phyloP scores from a whole-genome alignment of 257 asterid genomes.

The Lycium ferocissimum region DNA sequence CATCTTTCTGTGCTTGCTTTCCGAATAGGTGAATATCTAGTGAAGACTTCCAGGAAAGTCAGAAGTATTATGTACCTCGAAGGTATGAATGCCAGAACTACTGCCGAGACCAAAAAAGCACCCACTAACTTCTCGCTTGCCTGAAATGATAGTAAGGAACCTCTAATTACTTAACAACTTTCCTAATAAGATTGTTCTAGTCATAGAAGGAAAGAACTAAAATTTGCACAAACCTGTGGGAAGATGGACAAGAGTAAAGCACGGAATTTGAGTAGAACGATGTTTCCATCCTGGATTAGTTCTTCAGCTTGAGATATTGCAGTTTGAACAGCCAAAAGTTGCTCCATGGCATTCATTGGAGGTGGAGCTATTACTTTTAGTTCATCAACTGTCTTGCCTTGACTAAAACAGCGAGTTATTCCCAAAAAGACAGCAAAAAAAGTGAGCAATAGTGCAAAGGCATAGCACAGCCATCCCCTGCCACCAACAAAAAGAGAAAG shows the following conservation, averaged over 20 bases:
- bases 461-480: slow-evolving; percentile 90
- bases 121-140: slow-evolving; percentile 76
- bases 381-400: slow-evolving; percentile 69
- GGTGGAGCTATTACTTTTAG: slow-evolving; percentile 82
- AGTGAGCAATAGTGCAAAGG: slow-evolving; percentile 51
- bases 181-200: not conserved
- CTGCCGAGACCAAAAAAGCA: slow-evolving; percentile 57
- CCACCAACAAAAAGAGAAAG: slow-evolving; percentile 33
- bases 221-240: slow-evolving; percentile 68
- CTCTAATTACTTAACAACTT: not conserved
- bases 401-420: slow-evolving; percentile 65
- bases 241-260: slow-evolving; percentile 81
- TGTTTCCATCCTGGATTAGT: slow-evolving; percentile 82
- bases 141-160: slow-evolving; percentile 44
- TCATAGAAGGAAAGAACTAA: slow-evolving; percentile 4
- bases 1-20: slow-evolving; percentile 81
- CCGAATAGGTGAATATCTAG: slow-evolving; percentile 75
- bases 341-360: slow-evolving; percentile 90
- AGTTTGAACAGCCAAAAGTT: slow-evolving; percentile 93
- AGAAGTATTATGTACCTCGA: slow-evolving; percentile 52
- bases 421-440: slow-evolving; percentile 74
- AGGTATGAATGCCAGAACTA: slow-evolving; percentile 70
- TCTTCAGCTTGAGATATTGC: slow-evolving; percentile 91
- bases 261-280: slow-evolving; percentile 77
- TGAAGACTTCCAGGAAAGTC: slow-evolving; percentile 68